Evolutionary conservation across 2,329 filamentous ascomycete genomes (phyloP), one percentile per base, ranked within the genome.

Genomic region (Orbilia quercus): DNA sequence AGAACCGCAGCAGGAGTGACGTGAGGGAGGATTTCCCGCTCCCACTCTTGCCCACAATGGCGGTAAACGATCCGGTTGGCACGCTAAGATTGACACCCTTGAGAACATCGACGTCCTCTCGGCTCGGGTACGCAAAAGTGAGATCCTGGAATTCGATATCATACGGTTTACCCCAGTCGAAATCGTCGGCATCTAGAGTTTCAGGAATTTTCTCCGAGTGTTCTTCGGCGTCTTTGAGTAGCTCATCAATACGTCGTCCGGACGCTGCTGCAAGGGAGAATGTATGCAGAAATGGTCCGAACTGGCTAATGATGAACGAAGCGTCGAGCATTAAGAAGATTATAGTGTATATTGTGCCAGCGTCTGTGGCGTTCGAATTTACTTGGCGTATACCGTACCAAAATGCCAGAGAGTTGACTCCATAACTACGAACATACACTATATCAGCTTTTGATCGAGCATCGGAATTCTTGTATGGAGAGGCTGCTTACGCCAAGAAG

Each of bases 371-470:
- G 12, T 72, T 75, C 4, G 53, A 66, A 9, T 83, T 83, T 44
- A 88, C 84, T 57, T 84, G 84, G 36, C 81, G 82, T 74, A 86
- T 88, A 51, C 88, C 88, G 78, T 89, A 85, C 87, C 87, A 90
- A 77, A 89, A 90, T 0, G 88, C 87, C 12, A 90, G 81, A 1
- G 86, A 87, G 78, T 90, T 90, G 5, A 87, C 87, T 1, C 86
- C 84, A 75, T 89, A 90, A 6, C 76, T 77, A 42, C 3, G 16
- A 28, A 23, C 3, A 20, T 36, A 5, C 16, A n/a, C n/a, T n/a
- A n/a, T n/a, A 51, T 11, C 31, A 53, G 6, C 7, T 34, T 18
- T 5, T 45, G 3, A n/a, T n/a, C n/a, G n/a, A n/a, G n/a, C n/a
- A n/a, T 3, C 25, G 36, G 5, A 34, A 2, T 45, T 36, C 6